A percentile compares a stretch with the other conserved stretches of the same genome.
Conservation (phyloP, 805 yeast genomes). For the Starmerella bombi region DNA sequence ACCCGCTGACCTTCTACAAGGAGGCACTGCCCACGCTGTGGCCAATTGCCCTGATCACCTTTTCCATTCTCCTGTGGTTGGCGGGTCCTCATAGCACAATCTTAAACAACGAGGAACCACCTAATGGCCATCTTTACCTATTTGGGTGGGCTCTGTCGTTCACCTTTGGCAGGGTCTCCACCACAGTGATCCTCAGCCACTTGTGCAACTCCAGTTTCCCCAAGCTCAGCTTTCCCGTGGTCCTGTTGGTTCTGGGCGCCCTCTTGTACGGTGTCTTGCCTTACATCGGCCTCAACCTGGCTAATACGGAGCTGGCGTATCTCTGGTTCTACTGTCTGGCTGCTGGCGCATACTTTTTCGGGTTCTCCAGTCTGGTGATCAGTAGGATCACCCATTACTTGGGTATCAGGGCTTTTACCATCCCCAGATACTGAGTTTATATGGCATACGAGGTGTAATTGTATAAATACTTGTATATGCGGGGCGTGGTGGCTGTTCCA, state of each 20-base stretch:
- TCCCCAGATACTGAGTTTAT: slow-evolving; percentile 25
- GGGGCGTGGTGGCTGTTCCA: too few relatives aligned
- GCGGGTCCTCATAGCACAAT: slow-evolving; percentile 38
- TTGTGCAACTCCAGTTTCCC: slow-evolving; percentile 77
- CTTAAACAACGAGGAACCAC: slow-evolving; percentile 18
- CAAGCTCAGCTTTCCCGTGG: slow-evolving; percentile 50
- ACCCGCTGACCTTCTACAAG: slow-evolving; percentile 28
- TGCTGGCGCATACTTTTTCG: slow-evolving; percentile 58
- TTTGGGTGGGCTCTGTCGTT: slow-evolving; percentile 72
- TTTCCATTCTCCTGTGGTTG: slow-evolving; percentile 35
- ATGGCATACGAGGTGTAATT: too few relatives aligned
- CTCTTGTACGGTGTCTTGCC: slow-evolving; percentile 37
- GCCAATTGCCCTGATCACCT: slow-evolving; percentile 53
- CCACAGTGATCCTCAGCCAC: slow-evolving; percentile 58
- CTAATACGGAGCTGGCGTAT: slow-evolving; percentile 28
- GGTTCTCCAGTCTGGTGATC: slow-evolving; percentile 54
- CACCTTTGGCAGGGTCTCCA: slow-evolving; percentile 67
- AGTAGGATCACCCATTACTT: slow-evolving; percentile 69
- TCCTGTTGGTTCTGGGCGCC: slow-evolving; percentile 29
- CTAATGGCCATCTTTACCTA: slow-evolving; percentile 42
- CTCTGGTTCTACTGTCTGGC: slow-evolving; percentile 44
- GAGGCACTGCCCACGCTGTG: slow-evolving; percentile 33
- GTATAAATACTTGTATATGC: too few relatives aligned
- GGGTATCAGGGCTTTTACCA: slow-evolving; percentile 74
- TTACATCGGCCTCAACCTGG: slow-evolving; percentile 32